Conservation (phyloP, 306 rosid species). For the Begonia loranthoides region DNA sequence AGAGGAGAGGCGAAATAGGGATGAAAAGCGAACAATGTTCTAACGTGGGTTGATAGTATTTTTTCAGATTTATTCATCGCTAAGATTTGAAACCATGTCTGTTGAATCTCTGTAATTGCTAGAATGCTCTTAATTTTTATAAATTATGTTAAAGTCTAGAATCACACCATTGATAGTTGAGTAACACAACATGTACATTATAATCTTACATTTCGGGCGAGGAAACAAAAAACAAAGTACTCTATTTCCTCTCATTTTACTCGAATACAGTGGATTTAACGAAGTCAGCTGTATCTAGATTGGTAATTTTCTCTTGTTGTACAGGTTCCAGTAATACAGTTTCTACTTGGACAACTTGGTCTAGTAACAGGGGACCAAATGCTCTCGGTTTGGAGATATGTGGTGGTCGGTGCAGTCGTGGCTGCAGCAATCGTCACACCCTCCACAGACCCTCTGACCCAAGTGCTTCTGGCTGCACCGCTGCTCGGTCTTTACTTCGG, state of each 20-base stretch:
- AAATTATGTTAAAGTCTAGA: background rate
- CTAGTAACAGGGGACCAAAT: conserved; percentile 81
- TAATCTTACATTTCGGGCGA: too few relatives aligned
- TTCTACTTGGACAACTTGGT: conserved; percentile 78
- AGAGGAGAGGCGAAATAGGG: too few relatives aligned
- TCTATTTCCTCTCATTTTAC: too few relatives aligned
- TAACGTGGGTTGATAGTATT: too few relatives aligned
- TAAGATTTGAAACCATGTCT: too few relatives aligned
- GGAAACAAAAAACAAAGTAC: too few relatives aligned
- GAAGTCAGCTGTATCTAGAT: background rate
- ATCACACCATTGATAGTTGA: background rate
- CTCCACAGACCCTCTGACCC: conserved; percentile 88
- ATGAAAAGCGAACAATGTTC: too few relatives aligned
- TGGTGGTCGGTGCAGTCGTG: conserved; percentile 88
- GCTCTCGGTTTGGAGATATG: conserved; percentile 96
- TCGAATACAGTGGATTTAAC: too few relatives aligned
- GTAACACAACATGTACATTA: background rate
- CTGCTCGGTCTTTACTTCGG: conserved; percentile 78
- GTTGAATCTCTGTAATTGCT: too few relatives aligned
- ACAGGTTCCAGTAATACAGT: conserved; percentile 79
- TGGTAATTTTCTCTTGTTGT: conserved; percentile 7
- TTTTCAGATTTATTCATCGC: too few relatives aligned
- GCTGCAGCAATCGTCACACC: conserved; percentile 82
- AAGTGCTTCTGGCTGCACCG: conserved; percentile 71
- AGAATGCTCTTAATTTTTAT: too few relatives aligned